Evolutionary conservation across 1,284 basidiomycete species (phyloP).

Genomic region (Apiotrichum akiyoshidainum): DNA sequence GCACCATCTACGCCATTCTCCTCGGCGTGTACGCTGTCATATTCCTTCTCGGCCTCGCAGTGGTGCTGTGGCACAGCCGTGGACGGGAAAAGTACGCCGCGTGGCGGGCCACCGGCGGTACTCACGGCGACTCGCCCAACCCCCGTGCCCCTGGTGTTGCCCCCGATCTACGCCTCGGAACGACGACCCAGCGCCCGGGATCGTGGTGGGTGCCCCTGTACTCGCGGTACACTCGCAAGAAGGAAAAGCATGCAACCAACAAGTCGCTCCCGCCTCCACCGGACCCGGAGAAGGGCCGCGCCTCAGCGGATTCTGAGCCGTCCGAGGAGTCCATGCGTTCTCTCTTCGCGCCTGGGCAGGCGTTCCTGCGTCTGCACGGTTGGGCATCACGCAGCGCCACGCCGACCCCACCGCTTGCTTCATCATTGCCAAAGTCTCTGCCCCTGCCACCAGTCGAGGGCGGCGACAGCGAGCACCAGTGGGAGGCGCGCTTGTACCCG

Average conservation of each 20-base stretch:
- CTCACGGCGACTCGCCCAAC: too few relatives aligned
- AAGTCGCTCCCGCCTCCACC: background rate
- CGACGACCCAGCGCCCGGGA: too few relatives aligned
- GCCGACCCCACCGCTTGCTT: too few relatives aligned
- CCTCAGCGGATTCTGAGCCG: background rate
- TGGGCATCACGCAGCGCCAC: background rate
- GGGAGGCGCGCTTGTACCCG: background rate
- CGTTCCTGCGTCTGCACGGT: background rate
- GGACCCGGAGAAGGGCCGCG: background rate
- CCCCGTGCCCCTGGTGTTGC: too few relatives aligned
- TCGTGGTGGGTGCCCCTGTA: background rate
- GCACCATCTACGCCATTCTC: conserved; percentile 75
- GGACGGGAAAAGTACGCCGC: conserved; percentile 23
- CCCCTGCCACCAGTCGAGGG: too few relatives aligned
- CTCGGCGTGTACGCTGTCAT: conserved; percentile 66
- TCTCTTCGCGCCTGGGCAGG: conserved; percentile 1
- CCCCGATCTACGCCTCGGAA: too few relatives aligned
- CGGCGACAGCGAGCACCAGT: background rate
- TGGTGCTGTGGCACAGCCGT: conserved; percentile 45
- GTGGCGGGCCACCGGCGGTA: background rate
- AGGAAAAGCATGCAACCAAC: background rate
- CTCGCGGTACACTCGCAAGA: background rate
- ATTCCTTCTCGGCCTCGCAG: conserved; percentile 36
- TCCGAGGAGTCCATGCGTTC: background rate
- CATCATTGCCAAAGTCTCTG: too few relatives aligned